Base-by-base conservation (phyloP, 116 monocot genomes). In the Thalassia testudinum region DNA sequence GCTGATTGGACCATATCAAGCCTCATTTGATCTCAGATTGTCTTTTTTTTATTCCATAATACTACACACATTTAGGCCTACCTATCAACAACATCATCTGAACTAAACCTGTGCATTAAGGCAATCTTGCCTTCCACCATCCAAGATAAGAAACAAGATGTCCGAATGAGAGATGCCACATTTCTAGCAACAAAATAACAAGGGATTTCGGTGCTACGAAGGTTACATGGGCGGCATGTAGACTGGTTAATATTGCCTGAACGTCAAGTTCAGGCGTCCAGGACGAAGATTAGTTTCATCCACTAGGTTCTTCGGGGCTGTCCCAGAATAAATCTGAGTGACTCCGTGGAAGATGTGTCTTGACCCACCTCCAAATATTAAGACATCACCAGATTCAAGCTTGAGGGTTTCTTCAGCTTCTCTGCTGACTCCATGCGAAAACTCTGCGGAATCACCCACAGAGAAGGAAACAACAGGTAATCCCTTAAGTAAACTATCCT, bases 401-500 rank as follows among this genome's bases (percentile, higher is more conserved):
- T 50, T 24, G n/a, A 78, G 52, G 18, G 21, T 49, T 7, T 53
- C 37, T 63, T 73, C 66, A 6, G 16, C 61, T 5, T 60, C 40
- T 26, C 72, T 69, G 26, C 11, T 43, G 12, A 64, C 62, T 26
- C 62, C 62, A 49, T 70, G 73, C 12, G 66, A 47, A 38, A 78
- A 78, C 27, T 66, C 66, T 1, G 73, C 73, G 23, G 78, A 54
- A 50, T 78, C 73, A 0, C 78, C 73, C 19, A 78, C 23, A 15
- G 78, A 78, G 54, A 78, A 70, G 7, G 78, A 78, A 37, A 78
- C 70, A 54, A 78, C 66, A 37, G 73, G 78, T 42, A 78, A 52
- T 26, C 73, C 59, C 24, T 59, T 70, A 0, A 15, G 7, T 48
- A 78, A 20, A 37, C 78, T 73, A 24, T 59, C 61, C 48, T 43